phyloP scores from a whole-genome alignment of 371 early-diverging fungal species.

The Mucor lusitanicus region DNA sequence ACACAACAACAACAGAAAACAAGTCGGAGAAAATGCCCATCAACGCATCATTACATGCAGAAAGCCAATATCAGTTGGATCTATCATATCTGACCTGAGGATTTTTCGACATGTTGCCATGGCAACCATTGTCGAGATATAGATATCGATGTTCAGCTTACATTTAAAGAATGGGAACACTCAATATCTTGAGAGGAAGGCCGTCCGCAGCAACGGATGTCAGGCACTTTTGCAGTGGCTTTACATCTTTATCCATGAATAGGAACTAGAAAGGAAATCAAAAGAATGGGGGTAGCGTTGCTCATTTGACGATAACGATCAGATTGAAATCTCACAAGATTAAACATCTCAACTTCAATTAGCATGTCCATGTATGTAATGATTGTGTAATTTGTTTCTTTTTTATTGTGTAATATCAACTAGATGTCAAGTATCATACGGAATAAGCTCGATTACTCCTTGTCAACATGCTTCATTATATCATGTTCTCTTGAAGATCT shows the following conservation, averaged over 20 bases:
- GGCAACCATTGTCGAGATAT: background rate
- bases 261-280: background rate
- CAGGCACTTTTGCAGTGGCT: background rate
- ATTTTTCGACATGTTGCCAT: background rate
- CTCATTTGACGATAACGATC: background rate
- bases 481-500: background rate
- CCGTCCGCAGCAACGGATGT: background rate
- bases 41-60: background rate
- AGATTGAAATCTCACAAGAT: background rate
- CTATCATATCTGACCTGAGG: background rate
- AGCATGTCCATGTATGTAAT: background rate
- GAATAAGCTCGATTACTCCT: too few species aligned
- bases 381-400: background rate
- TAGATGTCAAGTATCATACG: background rate
- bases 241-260: background rate
- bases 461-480: background rate
- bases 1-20: background rate
- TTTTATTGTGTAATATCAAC: background rate
- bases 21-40: background rate
- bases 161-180: background rate
- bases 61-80: background rate
- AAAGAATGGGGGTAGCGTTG: background rate
- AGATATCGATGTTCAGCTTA: background rate
- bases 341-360: background rate
- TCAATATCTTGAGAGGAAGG: background rate